A percentile compares a stretch with the other conserved stretches of the same genome.
Evolutionary conservation across 306 rosid genomes (phyloP).

Genomic region (Castanopsis chinensis): DNA sequence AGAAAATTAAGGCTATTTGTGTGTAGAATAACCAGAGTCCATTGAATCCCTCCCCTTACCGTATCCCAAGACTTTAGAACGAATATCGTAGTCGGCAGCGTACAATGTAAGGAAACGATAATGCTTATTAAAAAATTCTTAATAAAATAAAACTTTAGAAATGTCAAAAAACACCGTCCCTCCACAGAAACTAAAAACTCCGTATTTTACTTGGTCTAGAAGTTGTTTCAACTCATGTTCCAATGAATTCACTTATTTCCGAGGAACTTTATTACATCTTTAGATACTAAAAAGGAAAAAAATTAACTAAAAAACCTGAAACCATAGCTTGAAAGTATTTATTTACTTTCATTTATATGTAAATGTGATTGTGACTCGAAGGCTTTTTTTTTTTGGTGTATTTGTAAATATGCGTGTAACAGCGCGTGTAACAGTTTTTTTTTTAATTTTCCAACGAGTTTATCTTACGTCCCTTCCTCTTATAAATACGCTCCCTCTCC

Average conservation of each 20-base stretch:
- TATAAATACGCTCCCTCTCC: conserved; percentile 45
- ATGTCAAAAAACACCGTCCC: conserved; percentile 23
- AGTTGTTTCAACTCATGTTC: conserved; percentile 8
- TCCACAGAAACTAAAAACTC: conserved; percentile 19
- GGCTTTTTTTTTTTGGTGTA: no score
- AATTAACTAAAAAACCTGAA: no score
- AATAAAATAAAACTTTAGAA: neutral
- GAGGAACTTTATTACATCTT: no score
- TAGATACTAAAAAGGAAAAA: no score
- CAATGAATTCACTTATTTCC: conserved; percentile 15
- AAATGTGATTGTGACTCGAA: no score
- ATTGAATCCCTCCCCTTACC: neutral
- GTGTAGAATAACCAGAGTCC: neutral
- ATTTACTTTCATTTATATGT: no score
- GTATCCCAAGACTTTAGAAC: conserved; percentile 9
- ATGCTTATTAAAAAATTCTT: neutral
- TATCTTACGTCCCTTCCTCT: conserved; percentile 23
- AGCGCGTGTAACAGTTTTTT: no score
- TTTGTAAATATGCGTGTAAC: no score
- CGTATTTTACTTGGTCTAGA: conserved; percentile 13
- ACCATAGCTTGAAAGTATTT: no score
- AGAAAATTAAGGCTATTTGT: conserved; percentile 3
- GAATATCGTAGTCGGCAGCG: conserved; percentile 60
- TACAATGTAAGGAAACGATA: conserved; percentile 29
- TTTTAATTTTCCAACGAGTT: no score